Evolutionary conservation across 2,329 filamentous ascomycete species (phyloP).

Genomic region (Neonectria punicea): DNA sequence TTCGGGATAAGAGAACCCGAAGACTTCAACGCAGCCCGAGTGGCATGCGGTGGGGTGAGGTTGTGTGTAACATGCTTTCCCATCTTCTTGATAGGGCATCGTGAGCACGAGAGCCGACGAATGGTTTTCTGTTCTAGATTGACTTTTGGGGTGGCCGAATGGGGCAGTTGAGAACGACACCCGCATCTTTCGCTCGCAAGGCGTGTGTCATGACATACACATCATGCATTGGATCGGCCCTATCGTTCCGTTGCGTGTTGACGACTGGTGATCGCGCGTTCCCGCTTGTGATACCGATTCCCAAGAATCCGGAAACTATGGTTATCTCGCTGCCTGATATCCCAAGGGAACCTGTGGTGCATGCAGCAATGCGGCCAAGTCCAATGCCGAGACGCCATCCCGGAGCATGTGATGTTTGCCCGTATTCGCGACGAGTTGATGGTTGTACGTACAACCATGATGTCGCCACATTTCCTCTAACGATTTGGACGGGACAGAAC

Average conservation of each 20-base stretch:
- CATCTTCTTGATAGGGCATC: not conserved
- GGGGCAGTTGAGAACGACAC: conserved; percentile 14
- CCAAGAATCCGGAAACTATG: conserved; percentile 34
- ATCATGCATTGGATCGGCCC: conserved; percentile 24
- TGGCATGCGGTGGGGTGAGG: not conserved
- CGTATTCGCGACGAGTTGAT: not conserved
- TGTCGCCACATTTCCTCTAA: not conserved
- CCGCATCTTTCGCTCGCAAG: conserved; percentile 14
- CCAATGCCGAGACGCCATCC: conserved; percentile 11
- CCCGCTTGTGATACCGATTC: conserved; percentile 30
- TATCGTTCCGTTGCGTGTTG: conserved; percentile 28
- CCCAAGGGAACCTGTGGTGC: conserved; percentile 16
- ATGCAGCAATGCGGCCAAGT: conserved; percentile 1
- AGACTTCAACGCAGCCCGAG: conserved; percentile 1
- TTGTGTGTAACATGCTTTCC: not conserved
- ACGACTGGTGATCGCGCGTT: conserved; percentile 17
- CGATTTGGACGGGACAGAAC: not conserved
- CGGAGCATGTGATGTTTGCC: not conserved
- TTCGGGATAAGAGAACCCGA: not conserved
- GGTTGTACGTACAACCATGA: conserved; percentile 3
- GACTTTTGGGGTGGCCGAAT: not conserved
- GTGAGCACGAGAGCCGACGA: not conserved
- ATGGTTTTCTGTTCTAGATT: not conserved
- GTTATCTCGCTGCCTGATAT: conserved; percentile 27
- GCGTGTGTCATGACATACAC: conserved; percentile 17